These are phyloP conservation scores for Abrus pulchellus DNA, from an alignment of 306 rosid species.

Conservation along the genomic window DNA sequence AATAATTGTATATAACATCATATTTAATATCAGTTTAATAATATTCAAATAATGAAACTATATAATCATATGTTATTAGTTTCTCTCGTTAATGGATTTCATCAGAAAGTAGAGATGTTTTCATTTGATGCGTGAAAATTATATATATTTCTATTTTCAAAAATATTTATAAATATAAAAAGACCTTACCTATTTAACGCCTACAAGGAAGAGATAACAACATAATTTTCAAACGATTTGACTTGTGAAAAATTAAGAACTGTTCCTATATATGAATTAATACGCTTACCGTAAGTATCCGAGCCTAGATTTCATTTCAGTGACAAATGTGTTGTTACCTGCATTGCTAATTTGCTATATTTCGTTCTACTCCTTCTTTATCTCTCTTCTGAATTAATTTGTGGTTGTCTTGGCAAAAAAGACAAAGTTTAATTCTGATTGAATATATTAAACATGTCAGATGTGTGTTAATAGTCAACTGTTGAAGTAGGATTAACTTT, in stretches of 20 bases:
- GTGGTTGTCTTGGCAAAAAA: neutral
- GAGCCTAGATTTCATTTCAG: neutral
- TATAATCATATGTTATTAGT: too few relatives aligned
- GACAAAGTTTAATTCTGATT: constrained; percentile 8
- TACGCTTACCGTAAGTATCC: too few relatives aligned
- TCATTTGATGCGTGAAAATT: too few relatives aligned
- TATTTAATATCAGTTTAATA: too few relatives aligned
- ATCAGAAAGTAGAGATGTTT: too few relatives aligned
- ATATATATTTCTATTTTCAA: too few relatives aligned
- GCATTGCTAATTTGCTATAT: constrained; percentile 7
- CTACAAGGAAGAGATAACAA: neutral
- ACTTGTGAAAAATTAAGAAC: too few relatives aligned
- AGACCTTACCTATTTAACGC: neutral
- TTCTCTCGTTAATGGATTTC: too few relatives aligned
- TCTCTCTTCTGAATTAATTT: constrained; percentile 10
- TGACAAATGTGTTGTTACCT: neutral
- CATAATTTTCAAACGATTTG: neutral
- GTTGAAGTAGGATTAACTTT: neutral
- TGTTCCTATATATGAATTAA: too few relatives aligned
- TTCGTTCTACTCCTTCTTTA: constrained; percentile 2
- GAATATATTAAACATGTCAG: neutral
- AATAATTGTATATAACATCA: too few relatives aligned
- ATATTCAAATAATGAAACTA: too few relatives aligned
- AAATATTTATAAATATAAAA: too few relatives aligned
- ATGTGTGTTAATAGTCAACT: neutral